Conservation (phyloP, 345 rosid genomes). For the Trapa bicornis region DNA sequence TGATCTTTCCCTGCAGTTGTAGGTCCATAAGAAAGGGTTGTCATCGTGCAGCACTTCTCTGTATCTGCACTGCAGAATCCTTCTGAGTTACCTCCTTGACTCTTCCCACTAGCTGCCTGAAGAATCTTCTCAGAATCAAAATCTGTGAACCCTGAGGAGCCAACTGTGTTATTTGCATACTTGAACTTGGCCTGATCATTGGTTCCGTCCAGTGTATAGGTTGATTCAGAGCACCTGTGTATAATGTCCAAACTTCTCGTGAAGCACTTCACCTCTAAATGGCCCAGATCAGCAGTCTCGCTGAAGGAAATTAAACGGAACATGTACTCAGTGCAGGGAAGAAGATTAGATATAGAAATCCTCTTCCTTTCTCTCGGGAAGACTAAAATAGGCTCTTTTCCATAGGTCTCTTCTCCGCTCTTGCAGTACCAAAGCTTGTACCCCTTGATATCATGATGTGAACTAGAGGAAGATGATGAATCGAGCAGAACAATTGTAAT, state of each 20-base stretch:
- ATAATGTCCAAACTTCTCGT: slow-evolving; percentile 28
- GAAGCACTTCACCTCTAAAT: slow-evolving; percentile 57
- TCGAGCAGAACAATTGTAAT: slow-evolving; percentile 59
- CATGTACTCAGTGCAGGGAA: slow-evolving; percentile 75
- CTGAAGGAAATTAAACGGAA: slow-evolving; percentile 50
- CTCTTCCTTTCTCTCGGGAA: slow-evolving; percentile 62
- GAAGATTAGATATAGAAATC: slow-evolving; percentile 65
- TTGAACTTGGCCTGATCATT: slow-evolving; percentile 18
- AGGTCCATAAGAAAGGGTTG: slow-evolving; percentile 21
- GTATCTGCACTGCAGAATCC: slow-evolving; percentile 49
- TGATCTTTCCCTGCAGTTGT: slow-evolving; percentile 23
- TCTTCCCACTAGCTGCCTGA: slow-evolving; percentile 56
- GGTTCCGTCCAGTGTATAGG: no score
- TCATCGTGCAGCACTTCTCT: slow-evolving; percentile 42
- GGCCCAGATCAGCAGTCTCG: slow-evolving; percentile 44
- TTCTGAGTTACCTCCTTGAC: slow-evolving; percentile 47
- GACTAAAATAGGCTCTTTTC: slow-evolving; percentile 42
- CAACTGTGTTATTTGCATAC: slow-evolving; percentile 19
- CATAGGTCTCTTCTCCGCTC: slow-evolving; percentile 48
- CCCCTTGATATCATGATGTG: slow-evolving; percentile 47
- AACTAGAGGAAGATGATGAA: slow-evolving; percentile 24
- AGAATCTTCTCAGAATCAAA: slow-evolving; percentile 57
- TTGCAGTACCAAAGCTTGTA: slow-evolving; percentile 85
- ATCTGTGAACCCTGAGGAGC: slow-evolving; percentile 50
- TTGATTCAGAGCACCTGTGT: no score